Evolutionary conservation across 495 filamentous ascomycete species (phyloP).

Genomic region (Podospora appendiculata): DNA sequence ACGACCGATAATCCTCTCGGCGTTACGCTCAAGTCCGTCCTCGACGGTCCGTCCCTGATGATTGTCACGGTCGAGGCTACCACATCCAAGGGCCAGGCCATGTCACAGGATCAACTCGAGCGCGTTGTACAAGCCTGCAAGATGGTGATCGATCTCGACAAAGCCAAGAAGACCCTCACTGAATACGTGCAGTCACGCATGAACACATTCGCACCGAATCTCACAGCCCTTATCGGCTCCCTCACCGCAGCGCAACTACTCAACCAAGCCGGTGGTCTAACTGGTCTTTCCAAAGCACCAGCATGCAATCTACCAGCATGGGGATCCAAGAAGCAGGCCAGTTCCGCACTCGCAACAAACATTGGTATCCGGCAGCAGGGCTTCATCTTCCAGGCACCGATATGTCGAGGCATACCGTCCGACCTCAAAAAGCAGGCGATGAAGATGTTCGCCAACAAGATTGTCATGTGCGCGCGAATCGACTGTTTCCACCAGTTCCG

Average conservation of each 20-base stretch:
- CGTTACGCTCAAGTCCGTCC: slow-evolving; percentile 62
- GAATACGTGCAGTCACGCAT: slow-evolving; percentile 97
- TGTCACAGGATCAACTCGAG: slow-evolving; percentile 68
- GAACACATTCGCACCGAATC: slow-evolving; percentile 90
- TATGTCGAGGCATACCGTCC: slow-evolving; percentile 72
- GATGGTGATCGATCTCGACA: slow-evolving; percentile 79
- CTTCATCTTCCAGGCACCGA: slow-evolving; percentile 83
- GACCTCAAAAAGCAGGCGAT: slow-evolving; percentile 92
- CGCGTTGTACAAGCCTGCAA: slow-evolving; percentile 72
- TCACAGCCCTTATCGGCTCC: slow-evolving; percentile 87
- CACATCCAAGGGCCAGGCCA: slow-evolving; percentile 70
- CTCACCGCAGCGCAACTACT: slow-evolving; percentile 95
- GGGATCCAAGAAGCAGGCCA: slow-evolving; percentile 77
- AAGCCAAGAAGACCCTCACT: slow-evolving; percentile 78
- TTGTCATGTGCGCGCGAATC: slow-evolving; percentile 81
- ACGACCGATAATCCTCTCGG: slow-evolving; percentile 71
- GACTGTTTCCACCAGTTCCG: slow-evolving; percentile 78
- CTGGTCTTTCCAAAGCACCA: slow-evolving; percentile 82
- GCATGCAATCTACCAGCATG: slow-evolving; percentile 87
- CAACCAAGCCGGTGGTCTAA: slow-evolving; percentile 84
- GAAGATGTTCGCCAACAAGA: slow-evolving; percentile 89
- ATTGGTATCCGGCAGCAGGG: slow-evolving; percentile 87
- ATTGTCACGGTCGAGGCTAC: slow-evolving; percentile 94
- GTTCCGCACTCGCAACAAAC: slow-evolving; percentile 87
- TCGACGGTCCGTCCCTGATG: slow-evolving; percentile 88